A percentile compares a stretch with the other conserved stretches of the same genome.
phyloP scores from a whole-genome alignment of 352 stramenopile species.

The Thraustotheca clavata region DNA sequence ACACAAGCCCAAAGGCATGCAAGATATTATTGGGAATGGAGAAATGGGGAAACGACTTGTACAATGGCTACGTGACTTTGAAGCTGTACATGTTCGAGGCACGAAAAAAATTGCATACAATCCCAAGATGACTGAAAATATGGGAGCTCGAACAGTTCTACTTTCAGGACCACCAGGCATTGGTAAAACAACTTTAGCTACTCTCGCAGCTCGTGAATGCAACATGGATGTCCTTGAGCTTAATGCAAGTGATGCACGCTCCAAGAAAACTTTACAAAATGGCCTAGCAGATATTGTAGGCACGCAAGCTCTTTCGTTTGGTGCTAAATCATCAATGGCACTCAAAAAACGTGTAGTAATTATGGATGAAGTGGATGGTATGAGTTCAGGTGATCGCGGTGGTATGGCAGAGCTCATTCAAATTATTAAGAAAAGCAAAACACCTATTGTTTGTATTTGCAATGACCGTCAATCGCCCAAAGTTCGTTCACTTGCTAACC shows the following conservation, averaged over 20 bases:
- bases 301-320: conserved; percentile 89
- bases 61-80: conserved; percentile 76
- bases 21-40: conserved; percentile 92
- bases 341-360: conserved; percentile 90
- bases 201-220: conserved; percentile 83
- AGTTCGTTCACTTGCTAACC: conserved; percentile 91
- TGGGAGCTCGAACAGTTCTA: conserved; percentile 89
- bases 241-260: conserved; percentile 97
- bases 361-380: conserved; percentile 99
- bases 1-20: conserved; percentile 88
- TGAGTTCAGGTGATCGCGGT: conserved; percentile 94
- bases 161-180: conserved; percentile 95
- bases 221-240: conserved; percentile 93
- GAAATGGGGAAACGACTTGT: conserved; percentile 84
- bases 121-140: conserved; percentile 78
- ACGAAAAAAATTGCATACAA: conserved; percentile 76
- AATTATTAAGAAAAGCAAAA: conserved; percentile 98
- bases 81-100: conserved; percentile 71
- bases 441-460: conserved; percentile 99
- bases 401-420: conserved; percentile 98
- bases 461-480: conserved; percentile 98
- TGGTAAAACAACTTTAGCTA: conserved; percentile 94
- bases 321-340: conserved; percentile 38
- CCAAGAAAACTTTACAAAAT: conserved; percentile 93
- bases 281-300: conserved; percentile 88